A percentile compares a stretch with the other conserved stretches of the same genome.
Conservation (phyloP, 169 alveolate species). For the Plasmodium falciparum region DNA sequence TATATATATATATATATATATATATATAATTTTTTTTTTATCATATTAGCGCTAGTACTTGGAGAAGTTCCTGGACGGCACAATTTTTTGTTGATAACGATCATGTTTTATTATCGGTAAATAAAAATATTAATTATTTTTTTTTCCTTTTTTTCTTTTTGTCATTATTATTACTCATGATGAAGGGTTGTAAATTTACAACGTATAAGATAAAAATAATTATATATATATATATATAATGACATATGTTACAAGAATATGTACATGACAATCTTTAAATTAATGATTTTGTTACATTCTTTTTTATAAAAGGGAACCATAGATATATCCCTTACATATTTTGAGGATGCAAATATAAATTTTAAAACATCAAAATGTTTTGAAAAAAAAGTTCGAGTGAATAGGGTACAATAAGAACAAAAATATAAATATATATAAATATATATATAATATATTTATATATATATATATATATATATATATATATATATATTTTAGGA, state of each 20-base stretch:
- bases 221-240: not conserved
- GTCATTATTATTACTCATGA: too few relatives aligned
- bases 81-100: slow-evolving; percentile 38
- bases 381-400: slow-evolving; percentile 47
- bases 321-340: slow-evolving; percentile 56
- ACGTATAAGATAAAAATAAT: too few relatives aligned
- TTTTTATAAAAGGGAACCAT: slow-evolving; percentile 33
- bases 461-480: not conserved
- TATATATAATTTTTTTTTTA: not conserved
- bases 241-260: not conserved
- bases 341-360: slow-evolving; percentile 73
- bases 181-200: not conserved
- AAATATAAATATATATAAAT: not conserved
- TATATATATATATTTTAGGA: slow-evolving; percentile 34
- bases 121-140: not conserved
- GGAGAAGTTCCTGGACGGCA: slow-evolving; percentile 75
- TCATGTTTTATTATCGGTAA: slow-evolving; percentile 29
- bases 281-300: not conserved
- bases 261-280: not conserved
- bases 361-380: slow-evolving; percentile 45
- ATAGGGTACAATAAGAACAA: slow-evolving; percentile 25
- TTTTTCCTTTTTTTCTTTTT: not conserved
- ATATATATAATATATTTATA: too few relatives aligned
- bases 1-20: slow-evolving; percentile 4
- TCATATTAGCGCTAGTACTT: slow-evolving; percentile 48